Evolutionary conservation across 768 basidiomycete genomes (phyloP).

Genomic region (Kwoniella sp.): DNA sequence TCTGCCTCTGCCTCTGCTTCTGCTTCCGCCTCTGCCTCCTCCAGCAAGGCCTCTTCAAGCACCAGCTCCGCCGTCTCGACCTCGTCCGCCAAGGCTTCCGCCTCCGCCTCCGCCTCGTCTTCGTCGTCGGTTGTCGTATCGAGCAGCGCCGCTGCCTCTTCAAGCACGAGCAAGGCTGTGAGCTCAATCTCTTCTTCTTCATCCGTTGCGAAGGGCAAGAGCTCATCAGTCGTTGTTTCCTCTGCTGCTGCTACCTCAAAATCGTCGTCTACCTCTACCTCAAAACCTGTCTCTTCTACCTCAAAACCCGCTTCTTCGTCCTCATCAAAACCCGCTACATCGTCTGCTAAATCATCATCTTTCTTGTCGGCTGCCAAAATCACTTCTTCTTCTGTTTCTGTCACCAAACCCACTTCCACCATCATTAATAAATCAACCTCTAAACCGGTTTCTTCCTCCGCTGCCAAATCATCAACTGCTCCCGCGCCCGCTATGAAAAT

Average conservation of each 20-base stretch:
- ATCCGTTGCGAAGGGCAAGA: conserved; percentile 6
- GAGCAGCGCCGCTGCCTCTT: conserved; percentile 12
- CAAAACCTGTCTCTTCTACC: conserved; percentile 6
- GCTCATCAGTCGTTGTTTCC: conserved; percentile 19
- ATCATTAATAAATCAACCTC: conserved; percentile 3
- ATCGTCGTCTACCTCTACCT: not conserved
- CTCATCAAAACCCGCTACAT: not conserved
- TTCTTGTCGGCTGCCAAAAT: conserved; percentile 1
- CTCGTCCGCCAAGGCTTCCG: conserved; percentile 11
- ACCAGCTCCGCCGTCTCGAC: conserved; percentile 8
- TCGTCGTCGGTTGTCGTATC: not conserved
- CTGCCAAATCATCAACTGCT: conserved; percentile 1
- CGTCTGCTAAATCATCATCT: conserved; percentile 1
- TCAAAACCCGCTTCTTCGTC: conserved; percentile 9
- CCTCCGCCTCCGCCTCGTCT: conserved; percentile 4
- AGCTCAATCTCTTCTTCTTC: conserved; percentile 18
- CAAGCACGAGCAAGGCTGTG: conserved; percentile 23
- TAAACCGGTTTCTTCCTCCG: not conserved
- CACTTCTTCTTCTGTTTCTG: not conserved
- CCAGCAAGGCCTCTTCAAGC: conserved; percentile 13
- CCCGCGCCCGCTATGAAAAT: not conserved
- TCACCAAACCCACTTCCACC: conserved; percentile 1
- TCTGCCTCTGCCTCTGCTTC: conserved; percentile 20
- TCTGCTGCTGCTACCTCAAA: conserved; percentile 12
- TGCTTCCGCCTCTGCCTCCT: conserved; percentile 20